Evolutionary conservation across 805 yeast genomes (phyloP), one percentile per base, ranked within the genome.

Genomic region (Debaryomyces maramus): DNA sequence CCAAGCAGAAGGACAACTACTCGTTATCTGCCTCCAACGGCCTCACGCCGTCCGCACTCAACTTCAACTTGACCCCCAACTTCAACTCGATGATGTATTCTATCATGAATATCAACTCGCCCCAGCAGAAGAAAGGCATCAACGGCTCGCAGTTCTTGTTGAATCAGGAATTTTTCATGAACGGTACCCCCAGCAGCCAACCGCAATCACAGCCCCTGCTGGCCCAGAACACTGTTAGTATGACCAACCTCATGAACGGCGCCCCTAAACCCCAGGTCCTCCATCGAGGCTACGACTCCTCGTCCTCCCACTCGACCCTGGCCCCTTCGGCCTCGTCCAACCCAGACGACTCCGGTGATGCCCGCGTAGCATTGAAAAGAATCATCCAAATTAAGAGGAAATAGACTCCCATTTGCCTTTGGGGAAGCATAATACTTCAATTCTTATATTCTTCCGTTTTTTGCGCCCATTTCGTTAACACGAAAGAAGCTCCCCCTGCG

Each of bases 61-160:
- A 55, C 1, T 63, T 56, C 49, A 65, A 62, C 47, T 56, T 65
- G 40, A 67, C 72, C 11, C 72, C 73, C 5, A 71, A 63, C 43
- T 63, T 67, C 55, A 66, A 65, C 49, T 52, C 68, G 10, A 54
- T 67, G 58, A 67, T 67, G 70, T 58, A 65, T 46, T 56, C 66
- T 18, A 56, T 62, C 53, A 58, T 62, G 60, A 56, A 44, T 41
- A 39, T 58, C 44, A 59, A 58, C 44, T 60, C 67, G 11, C 72
- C 71, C 4, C 64, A 53, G 34, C 49, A 30, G 44, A 48, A 53
- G 37, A 57, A 49, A 36, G 27, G 40, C 21, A 34, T 38, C 15
- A 49, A 47, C 20, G 42, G 38, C 33, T 39, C 42, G 23, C 58
- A 55, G 28, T 49, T 52, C 34, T 45, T 55, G 17, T 42, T 52